These are phyloP conservation scores for Cryptococcus amylolentus DNA, from an alignment of 1,284 basidiomycete genomes.

Conservation along the genomic window DNA sequence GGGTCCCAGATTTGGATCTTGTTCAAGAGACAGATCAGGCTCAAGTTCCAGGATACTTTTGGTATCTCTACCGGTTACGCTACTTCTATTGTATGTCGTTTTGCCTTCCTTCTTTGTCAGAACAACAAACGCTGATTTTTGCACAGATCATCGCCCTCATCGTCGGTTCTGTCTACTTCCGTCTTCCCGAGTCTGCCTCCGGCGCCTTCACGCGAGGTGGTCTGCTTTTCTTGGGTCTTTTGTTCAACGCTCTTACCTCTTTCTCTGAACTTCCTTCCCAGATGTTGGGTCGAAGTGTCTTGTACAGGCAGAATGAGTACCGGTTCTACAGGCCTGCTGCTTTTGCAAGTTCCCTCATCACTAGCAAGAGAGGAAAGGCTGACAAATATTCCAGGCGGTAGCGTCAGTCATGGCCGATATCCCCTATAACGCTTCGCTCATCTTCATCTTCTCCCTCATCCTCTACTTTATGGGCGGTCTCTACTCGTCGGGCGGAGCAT, in stretches of 20 bases:
- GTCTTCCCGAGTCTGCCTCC: conserved; percentile 66
- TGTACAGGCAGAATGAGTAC: conserved; percentile 63
- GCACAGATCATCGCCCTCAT: conserved; percentile 57
- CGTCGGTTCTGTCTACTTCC: conserved; percentile 70
- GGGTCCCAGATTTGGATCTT: conserved; percentile 68
- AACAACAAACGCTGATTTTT: not conserved
- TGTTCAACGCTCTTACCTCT: conserved; percentile 56
- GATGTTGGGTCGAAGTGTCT: conserved; percentile 66
- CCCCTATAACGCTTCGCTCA: conserved; percentile 53
- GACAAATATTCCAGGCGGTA: conserved; percentile 18
- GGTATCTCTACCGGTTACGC: conserved; percentile 69
- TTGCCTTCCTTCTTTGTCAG: not conserved
- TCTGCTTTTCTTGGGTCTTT: conserved; percentile 70
- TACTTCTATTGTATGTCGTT: conserved; percentile 50
- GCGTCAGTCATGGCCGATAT: conserved; percentile 51
- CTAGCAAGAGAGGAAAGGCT: not conserved
- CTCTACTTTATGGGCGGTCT: conserved; percentile 52
- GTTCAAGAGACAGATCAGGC: conserved; percentile 66
- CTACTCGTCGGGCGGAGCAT: conserved; percentile 32
- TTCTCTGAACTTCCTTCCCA: conserved; percentile 58
- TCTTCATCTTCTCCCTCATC: conserved; percentile 53
- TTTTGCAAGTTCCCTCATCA: conserved; percentile 9
- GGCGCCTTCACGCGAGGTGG: conserved; percentile 85
- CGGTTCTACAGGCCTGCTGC: conserved; percentile 69
- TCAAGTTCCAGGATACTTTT: conserved; percentile 72